phyloP scores from a whole-genome alignment of 805 yeast species.

The Komagataella populi region DNA sequence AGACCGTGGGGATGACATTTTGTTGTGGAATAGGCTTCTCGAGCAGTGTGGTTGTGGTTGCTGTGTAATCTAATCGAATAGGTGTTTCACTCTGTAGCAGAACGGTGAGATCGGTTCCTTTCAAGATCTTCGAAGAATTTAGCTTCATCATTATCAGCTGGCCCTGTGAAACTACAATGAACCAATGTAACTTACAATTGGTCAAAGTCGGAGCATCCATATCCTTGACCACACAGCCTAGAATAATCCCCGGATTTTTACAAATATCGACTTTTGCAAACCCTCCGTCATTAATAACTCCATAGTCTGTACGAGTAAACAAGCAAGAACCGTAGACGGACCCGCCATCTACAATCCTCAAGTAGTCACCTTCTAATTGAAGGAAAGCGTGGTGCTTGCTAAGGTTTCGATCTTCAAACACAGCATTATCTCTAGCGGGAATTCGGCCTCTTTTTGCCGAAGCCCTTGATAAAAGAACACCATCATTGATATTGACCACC shows the following conservation, averaged over 20 bases:
- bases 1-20: background rate
- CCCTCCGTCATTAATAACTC: background rate
- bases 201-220: background rate
- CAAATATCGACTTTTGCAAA: background rate
- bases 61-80: background rate
- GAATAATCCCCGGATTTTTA: background rate
- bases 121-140: background rate
- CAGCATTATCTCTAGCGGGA: background rate
- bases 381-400: background rate
- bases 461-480: background rate
- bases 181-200: background rate
- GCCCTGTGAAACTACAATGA: background rate
- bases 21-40: background rate
- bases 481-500: slow-evolving; percentile 1
- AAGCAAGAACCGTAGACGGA: background rate
- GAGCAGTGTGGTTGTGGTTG: background rate
- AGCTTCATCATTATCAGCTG: background rate
- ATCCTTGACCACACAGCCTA: background rate
- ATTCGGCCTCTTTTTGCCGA: background rate
- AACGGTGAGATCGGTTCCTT: background rate
- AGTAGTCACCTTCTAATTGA: background rate
- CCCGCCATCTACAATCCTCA: background rate
- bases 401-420: background rate
- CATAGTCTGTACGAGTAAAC: background rate
- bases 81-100: background rate